Evolutionary conservation across 2,329 filamentous ascomycete species (phyloP), one percentile per base, ranked within the genome.

Genomic region (Colletotrichum sublineola): DNA sequence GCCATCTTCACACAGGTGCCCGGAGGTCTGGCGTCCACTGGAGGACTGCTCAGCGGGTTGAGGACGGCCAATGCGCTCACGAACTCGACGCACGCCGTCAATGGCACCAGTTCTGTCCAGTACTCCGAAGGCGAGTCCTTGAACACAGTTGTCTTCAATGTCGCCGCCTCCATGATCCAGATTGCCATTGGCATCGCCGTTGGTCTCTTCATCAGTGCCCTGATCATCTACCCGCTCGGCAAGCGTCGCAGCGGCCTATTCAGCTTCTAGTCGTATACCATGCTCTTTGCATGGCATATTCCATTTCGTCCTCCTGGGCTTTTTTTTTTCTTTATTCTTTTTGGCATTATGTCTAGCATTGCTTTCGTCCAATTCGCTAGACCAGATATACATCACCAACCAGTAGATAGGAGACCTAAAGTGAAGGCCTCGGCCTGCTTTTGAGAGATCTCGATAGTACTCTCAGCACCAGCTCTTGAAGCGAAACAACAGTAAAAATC

Each of bases 111-210:
- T 14, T 76, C 76, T 5, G 77, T 80, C 11, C 55, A 74, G 24
- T 73, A 76, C 31, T 67, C 75, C 1, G 65, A 75, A 14, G 77
- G 71, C 44, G 73, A 75, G 55, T 48, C 63, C 65, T 50, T 78
- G 29, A 82, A 83, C 71, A 80, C 79, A 6, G 79, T 85, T 36
- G 80, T 85, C 6, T 86, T 85, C 73, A 82, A 83, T 33, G 84
- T 86, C 14, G 85, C 84, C 15, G 84, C 82, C 1, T 84, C 83
- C 40, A 87, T 87, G 86, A 85, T 87, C 50, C 84, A 87, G 76
- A 86, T 87, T 68, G 86, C 86, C 18, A 86, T 87, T 73, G 86
- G 86, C 18, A 87, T 87, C 62, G 85, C 85, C 7, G 83, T 87
- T 14, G 86, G 86, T 3, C 77, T 87, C 8, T 87, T 87, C 71